Evolutionary conservation across 2,329 filamentous ascomycete species (phyloP), one percentile per base, ranked within the genome.

Genomic region (Pseudogymnoascus sp.): DNA sequence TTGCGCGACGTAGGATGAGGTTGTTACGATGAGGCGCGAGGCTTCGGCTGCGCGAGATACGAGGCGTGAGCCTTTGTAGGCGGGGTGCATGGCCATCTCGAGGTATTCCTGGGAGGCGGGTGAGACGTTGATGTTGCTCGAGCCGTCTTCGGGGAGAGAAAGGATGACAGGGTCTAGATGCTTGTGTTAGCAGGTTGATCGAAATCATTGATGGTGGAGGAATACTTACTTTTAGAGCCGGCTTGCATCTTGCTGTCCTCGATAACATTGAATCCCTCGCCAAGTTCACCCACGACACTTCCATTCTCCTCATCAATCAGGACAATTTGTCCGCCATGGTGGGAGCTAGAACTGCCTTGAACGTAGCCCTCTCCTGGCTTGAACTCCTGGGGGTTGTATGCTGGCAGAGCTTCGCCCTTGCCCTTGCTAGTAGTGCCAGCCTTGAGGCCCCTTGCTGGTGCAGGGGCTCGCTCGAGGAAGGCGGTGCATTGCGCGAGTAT

Each of bases 401-500:
- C 76, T 23, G 81, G 85, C 57, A 74, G 65, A 2, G 67, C 17
- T 15, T 66, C 64, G 10, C 67, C 66, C 31, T 79, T 76, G 13
- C 50, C 63, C 35, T 21, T 70, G 64, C 10, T 65, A 26, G n/a
- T n/a, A n/a, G 42, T 10, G 17, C 21, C 23, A 42, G 23, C 11
- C 62, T 66, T 69, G 28, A 57, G n/a, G 31, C 31, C 21, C 31
- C 61, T 63, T 33, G 61, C 13, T 23, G 72, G 73, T 6, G 90
- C 86, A 42, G 87, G 81, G 9, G 90, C 88, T 50, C 92, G 86
- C 76, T 97, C 93, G 4, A 96, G 83, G 75, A 99, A 97, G 1
- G 93, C 91, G 1, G 93, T 97, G 76, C 93, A 97, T 77, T 97
- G 92, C n/a, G 93, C 93, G 61, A 97, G 82, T 68, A 97, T 97